A percentile compares a stretch with the other conserved stretches of the same genome.
Evolutionary conservation across 257 asterid species (phyloP).

Genomic region (Solanum verrucosum): DNA sequence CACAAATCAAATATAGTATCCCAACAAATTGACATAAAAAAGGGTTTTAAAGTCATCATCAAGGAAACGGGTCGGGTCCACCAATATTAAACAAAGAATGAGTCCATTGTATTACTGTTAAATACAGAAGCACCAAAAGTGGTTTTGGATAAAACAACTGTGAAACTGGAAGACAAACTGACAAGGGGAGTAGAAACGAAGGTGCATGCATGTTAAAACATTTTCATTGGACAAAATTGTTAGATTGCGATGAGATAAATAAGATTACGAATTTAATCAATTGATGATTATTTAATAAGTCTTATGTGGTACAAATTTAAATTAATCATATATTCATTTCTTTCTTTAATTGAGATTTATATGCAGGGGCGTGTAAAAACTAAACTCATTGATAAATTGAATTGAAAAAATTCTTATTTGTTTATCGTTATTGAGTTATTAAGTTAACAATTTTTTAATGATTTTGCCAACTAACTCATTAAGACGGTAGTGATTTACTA

Average conservation of each 20-base stretch:
- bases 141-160: background rate
- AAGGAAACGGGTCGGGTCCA: background rate
- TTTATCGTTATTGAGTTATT: background rate
- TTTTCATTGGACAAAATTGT: background rate
- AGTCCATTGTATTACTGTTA: background rate
- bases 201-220: background rate
- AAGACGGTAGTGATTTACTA: no score
- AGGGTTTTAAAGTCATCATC: background rate
- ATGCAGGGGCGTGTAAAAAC: background rate
- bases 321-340: no score
- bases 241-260: background rate
- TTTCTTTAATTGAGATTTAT: background rate
- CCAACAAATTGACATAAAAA: background rate
- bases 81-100: background rate
- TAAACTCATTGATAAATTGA: background rate
- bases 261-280: no score
- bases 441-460: background rate
- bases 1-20: background rate
- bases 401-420: no score
- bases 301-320: background rate
- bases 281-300: no score
- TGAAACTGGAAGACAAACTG: background rate
- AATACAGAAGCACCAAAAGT: background rate
- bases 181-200: background rate
- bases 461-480: no score